phyloP scores from a whole-genome alignment of 129 eudicot species.

The Pseudognaphalium luteoalbum region DNA sequence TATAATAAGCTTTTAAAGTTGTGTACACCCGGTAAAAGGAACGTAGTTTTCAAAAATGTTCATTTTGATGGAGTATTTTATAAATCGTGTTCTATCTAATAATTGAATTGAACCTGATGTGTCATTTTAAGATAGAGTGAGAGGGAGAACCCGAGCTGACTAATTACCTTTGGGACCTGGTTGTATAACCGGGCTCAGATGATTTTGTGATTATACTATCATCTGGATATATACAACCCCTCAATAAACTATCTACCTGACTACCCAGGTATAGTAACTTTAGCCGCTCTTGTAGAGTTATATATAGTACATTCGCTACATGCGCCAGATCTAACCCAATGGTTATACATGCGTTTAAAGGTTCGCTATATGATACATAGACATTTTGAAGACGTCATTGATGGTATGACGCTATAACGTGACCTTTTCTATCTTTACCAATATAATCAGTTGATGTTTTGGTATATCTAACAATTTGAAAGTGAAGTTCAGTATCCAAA shows the following conservation, averaged over 20 bases:
- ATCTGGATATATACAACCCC: too few species aligned
- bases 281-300: too few species aligned
- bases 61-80: too few species aligned
- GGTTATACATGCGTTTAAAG: not conserved
- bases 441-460: too few species aligned
- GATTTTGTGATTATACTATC: not conserved
- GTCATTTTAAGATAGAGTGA: too few species aligned
- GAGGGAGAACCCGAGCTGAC: not conserved
- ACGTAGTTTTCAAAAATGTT: not conserved
- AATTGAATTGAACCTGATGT: too few species aligned
- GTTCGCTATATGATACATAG: not conserved
- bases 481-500: not conserved
- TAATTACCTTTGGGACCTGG: not conserved
- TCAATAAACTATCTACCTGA: too few species aligned
- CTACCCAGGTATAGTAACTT: too few species aligned
- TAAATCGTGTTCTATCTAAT: too few species aligned
- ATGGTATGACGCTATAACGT: too few species aligned
- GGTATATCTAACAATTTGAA: too few species aligned
- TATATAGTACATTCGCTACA: not conserved
- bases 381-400: not conserved
- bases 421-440: too few species aligned
- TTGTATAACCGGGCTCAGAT: not conserved
- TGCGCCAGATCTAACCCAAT: not conserved
- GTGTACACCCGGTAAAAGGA: not conserved
- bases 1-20: not conserved